Evolutionary conservation across 1,139 yeast genomes (phyloP), one percentile per base, ranked within the genome.

Genomic region (Taphrina wiesneri): DNA sequence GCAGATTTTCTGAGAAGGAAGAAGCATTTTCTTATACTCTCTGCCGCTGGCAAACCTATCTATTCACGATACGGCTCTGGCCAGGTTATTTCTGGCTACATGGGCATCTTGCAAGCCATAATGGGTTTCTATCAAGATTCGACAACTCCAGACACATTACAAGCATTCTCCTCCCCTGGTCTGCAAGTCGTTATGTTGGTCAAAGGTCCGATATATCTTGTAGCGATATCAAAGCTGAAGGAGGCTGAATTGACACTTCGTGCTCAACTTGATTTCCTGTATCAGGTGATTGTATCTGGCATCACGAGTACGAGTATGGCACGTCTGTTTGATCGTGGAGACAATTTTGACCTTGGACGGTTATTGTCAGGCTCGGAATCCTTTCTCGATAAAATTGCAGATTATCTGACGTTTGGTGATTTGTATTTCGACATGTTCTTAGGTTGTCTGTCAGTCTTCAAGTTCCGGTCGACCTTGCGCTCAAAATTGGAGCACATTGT

Each of bases 41-140:
- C 97, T 0, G 78, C 86, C 1, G 96, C 98, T 0, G 99, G 99
- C 0, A 93, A 93, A 75, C 97, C 97, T 0, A 88, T 93, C 6
- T 93, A 87, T 75, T 84, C 96, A 0, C 80, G 88, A 80, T 82
- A 86, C 73, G 97, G 96, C 2, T 78, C 85, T 0, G 96, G 90
- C 69, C 86, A 85, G 60, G 77, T 86, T 28, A 80, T 88, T 0
- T 79, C 88, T 57, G 90, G 93, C 0, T 88, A 88, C 73, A 85
- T 89, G 79, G 95, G 93, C 1, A 68, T 72, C 13, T 73, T 81
- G 1, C 81, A 80, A 68, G 80, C 83, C 0, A 73, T 81, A 9
- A 74, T 80, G 21, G 78, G 78, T 45, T 81, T 80, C 68, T 73
- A 75, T 62, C 72, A 69, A 76, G 70, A 69, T 13, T 51, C 57